Percentiles rank a stretch among this genome's conserved stretches.
Conservation (phyloP, 176 grass and related monocot genomes). For the Lolium perenne region DNA sequence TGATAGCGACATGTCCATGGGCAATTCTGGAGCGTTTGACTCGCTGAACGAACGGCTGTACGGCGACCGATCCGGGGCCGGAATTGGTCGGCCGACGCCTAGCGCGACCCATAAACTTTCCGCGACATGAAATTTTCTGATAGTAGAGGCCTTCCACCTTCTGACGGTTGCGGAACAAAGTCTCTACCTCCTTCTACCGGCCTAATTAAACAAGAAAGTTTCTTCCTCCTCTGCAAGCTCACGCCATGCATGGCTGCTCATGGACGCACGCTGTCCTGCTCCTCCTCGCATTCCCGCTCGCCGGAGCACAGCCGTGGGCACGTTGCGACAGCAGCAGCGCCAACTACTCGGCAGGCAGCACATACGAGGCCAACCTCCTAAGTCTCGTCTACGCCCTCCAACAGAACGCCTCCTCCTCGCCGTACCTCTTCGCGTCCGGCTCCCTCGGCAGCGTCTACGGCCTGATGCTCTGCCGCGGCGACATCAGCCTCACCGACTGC, state of each 20-base stretch:
- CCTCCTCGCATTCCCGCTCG: neutral
- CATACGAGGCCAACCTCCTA: constrained; percentile 38
- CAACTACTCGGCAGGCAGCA: constrained; percentile 47
- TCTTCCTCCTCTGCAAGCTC: neutral
- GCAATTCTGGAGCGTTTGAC: too few species aligned
- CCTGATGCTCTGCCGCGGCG: neutral
- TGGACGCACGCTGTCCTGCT: neutral
- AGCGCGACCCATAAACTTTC: too few species aligned
- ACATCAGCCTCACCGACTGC: neutral
- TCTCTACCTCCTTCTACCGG: too few species aligned
- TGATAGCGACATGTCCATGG: too few species aligned
- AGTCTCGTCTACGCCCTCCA: constrained; percentile 31
- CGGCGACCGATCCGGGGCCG: too few species aligned
- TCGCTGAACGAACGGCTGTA: too few species aligned
- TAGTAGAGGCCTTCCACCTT: too few species aligned
- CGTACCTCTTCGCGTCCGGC: constrained; percentile 17
- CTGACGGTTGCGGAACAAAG: too few species aligned
- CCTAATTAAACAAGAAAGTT: too few species aligned
- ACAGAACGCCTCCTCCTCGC: neutral
- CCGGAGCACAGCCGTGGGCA: neutral
- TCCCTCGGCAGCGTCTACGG: neutral
- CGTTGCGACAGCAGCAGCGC: neutral
- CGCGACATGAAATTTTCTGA: too few species aligned
- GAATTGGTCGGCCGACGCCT: too few species aligned
- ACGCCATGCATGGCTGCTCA: neutral